phyloP scores from a whole-genome alignment of 805 yeast genomes.

The Metschnikowia henanensis region DNA sequence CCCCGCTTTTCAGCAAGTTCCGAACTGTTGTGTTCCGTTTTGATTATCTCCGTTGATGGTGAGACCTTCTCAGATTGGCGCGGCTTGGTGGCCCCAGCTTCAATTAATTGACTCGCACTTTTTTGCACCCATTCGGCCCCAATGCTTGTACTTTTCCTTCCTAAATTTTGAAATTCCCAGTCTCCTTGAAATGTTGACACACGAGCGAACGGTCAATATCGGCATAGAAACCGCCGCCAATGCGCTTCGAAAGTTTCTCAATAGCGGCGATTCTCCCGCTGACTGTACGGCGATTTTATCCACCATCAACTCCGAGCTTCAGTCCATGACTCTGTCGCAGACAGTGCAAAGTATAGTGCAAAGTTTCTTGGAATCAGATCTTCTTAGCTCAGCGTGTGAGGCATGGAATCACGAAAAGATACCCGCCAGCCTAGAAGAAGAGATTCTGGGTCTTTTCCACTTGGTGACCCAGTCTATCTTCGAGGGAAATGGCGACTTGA shows the following conservation, averaged over 20 bases:
- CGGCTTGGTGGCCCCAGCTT: too few relatives aligned
- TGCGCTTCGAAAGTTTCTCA: slow-evolving; percentile 13
- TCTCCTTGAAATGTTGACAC: slow-evolving; percentile 3
- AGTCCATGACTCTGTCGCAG: slow-evolving; percentile 6
- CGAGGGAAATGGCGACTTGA: slow-evolving; percentile 10
- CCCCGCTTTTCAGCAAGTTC: too few relatives aligned
- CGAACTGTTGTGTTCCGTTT: too few relatives aligned
- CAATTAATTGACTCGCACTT: too few relatives aligned
- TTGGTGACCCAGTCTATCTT: slow-evolving; percentile 14
- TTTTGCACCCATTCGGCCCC: slow-evolving; percentile 5
- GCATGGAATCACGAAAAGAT: slow-evolving; percentile 10
- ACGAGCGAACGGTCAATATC: slow-evolving; percentile 14
- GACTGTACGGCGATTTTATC: slow-evolving; percentile 14
- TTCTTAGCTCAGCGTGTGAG: slow-evolving; percentile 13
- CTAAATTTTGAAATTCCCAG: not conserved
- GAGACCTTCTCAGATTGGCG: too few relatives aligned
- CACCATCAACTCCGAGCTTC: slow-evolving; percentile 15
- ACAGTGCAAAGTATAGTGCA: slow-evolving; percentile 12
- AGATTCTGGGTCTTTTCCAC: slow-evolving; percentile 12
- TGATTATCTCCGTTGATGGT: too few relatives aligned
- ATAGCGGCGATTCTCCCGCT: slow-evolving; percentile 12
- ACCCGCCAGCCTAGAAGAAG: slow-evolving; percentile 3
- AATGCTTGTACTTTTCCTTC: too few relatives aligned
- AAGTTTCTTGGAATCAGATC: slow-evolving; percentile 13
- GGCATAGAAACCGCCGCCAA: slow-evolving; percentile 16